phyloP scores from a whole-genome alignment of 2,329 filamentous ascomycete species.

The Monosporascus sp. region DNA sequence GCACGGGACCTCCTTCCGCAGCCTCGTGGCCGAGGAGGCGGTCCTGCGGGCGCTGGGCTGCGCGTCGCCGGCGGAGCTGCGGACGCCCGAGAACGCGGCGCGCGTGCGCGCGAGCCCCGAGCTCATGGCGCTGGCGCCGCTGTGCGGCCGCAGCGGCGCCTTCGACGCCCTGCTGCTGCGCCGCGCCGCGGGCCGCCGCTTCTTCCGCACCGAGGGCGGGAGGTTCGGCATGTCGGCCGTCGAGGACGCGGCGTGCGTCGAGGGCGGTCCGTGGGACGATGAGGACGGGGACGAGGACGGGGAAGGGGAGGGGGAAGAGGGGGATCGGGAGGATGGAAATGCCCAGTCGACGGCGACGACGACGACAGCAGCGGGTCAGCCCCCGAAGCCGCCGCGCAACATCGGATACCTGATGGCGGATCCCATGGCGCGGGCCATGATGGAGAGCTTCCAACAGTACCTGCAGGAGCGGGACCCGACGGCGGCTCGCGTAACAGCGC shows the following conservation, averaged over 20 bases:
- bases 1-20: too few relatives aligned
- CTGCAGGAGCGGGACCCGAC: constrained; percentile 7
- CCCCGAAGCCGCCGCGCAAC: not conserved
- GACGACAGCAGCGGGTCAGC: not conserved
- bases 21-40: too few relatives aligned
- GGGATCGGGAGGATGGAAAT: not conserved
- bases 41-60: too few relatives aligned
- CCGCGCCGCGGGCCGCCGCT: constrained; percentile 11
- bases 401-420: constrained; percentile 9
- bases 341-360: too few relatives aligned
- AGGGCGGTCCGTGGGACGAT: constrained; percentile 1
- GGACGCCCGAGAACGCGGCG: too few relatives aligned
- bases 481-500: not conserved
- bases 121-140: not conserved
- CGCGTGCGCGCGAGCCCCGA: not conserved
- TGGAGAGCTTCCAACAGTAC: constrained; percentile 12
- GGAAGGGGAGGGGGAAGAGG: not conserved
- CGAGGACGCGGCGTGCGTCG: constrained; percentile 13
- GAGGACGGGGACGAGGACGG: not conserved
- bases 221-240: constrained; percentile 17
- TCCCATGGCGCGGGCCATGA: constrained; percentile 8
- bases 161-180: constrained; percentile 7
- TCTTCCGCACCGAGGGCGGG: constrained; percentile 16
- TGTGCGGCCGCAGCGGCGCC: too few relatives aligned
- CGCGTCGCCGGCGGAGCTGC: too few relatives aligned